A percentile compares a stretch with the other conserved stretches of the same genome.
phyloP scores from a whole-genome alignment of 805 yeast species.

The Lachancea sp. region DNA sequence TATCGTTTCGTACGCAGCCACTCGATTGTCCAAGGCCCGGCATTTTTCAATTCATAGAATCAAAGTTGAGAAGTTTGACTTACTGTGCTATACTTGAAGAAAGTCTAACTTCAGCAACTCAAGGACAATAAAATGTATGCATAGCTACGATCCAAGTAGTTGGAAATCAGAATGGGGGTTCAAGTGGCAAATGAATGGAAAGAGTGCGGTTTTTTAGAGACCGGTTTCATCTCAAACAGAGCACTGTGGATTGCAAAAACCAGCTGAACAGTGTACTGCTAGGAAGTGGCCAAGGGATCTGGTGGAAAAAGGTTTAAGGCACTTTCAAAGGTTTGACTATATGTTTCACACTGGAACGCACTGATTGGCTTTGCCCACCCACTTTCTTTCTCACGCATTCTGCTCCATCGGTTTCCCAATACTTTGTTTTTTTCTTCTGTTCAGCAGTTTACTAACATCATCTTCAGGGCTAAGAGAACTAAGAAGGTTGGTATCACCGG shows the following conservation, averaged over 20 bases:
- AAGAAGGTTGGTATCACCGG: conserved; percentile 99
- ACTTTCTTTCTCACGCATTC: too few species aligned
- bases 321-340: too few species aligned
- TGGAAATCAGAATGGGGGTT: neutral
- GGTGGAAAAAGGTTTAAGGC: too few species aligned
- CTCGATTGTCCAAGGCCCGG: neutral
- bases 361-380: too few species aligned
- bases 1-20: neutral
- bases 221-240: neutral
- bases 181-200: neutral
- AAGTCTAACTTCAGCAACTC: conserved; percentile 2
- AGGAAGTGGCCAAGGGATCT: too few species aligned
- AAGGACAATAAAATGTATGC: conserved; percentile 8
- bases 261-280: too few species aligned
- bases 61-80: neutral
- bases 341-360: too few species aligned
- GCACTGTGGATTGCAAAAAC: too few species aligned
- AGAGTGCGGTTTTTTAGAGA: neutral
- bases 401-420: too few species aligned
- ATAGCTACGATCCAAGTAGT: neutral
- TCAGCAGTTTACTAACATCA: conserved; percentile 2
- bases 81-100: neutral
- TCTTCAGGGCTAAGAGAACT: conserved; percentile 95
- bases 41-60: neutral
- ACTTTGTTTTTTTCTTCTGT: too few species aligned